Evolutionary conservation across 169 alveolate genomes (phyloP).

Genomic region (Plasmodium gallinaceum): DNA sequence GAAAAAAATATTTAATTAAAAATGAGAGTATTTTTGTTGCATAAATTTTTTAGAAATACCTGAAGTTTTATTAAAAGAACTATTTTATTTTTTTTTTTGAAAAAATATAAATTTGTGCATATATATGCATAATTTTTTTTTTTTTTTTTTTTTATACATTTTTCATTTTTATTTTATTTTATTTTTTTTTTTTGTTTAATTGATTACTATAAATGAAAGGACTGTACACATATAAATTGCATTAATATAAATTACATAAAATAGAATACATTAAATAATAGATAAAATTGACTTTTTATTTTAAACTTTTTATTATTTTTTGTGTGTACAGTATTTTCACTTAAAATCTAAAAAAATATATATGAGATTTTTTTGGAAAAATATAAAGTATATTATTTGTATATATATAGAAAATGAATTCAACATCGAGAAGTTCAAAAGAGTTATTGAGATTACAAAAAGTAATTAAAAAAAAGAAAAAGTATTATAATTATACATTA

Average conservation of each 20-base stretch:
- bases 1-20: too few relatives aligned
- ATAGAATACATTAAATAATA: conserved; percentile 18
- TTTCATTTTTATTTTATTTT: too few relatives aligned
- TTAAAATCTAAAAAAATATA: neutral
- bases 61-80: too few relatives aligned
- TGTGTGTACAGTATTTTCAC: neutral
- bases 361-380: neutral
- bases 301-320: conserved; percentile 15
- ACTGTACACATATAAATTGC: conserved; percentile 1
- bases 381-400: neutral
- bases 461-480: conserved; percentile 24
- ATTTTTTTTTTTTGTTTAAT: neutral
- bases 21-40: too few relatives aligned
- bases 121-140: conserved; percentile 32
- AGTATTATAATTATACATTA: neutral
- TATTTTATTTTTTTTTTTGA: too few relatives aligned
- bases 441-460: conserved; percentile 61
- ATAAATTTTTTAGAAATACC: too few relatives aligned
- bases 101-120: conserved; percentile 17
- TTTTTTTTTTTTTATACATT: conserved; percentile 5
- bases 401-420: conserved; percentile 10
- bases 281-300: neutral
- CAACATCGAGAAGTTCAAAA: conserved; percentile 61
- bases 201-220: neutral
- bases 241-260: conserved; percentile 4